Conservation (phyloP, 305 asterid species). For the Coffea humblotiana region DNA sequence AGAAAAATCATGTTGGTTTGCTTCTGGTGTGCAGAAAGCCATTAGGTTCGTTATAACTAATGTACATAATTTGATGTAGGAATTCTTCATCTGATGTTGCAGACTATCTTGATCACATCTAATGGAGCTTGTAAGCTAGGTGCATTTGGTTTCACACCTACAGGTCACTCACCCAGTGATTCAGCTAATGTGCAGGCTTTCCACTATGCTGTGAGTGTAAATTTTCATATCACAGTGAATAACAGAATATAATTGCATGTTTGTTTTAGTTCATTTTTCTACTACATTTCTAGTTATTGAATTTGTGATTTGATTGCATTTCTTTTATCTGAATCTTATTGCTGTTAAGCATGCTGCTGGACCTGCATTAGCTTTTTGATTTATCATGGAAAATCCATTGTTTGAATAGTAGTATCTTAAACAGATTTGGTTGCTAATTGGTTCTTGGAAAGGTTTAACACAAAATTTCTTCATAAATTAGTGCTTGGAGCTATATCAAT, state of each 20-base stretch:
- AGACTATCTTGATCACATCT: conserved; percentile 86
- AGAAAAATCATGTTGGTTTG: not conserved
- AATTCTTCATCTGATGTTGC: conserved; percentile 31
- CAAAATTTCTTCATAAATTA: too few relatives aligned
- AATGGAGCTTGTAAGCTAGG: conserved; percentile 99
- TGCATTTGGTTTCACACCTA: conserved; percentile 86
- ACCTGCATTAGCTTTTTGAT: not conserved
- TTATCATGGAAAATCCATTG: not conserved
- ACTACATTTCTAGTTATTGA: not conserved
- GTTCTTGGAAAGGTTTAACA: too few relatives aligned
- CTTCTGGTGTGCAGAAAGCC: not conserved
- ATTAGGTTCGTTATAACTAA: conserved; percentile 7
- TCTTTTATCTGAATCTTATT: too few relatives aligned
- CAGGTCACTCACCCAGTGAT: conserved; percentile 66
- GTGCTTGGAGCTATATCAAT: too few relatives aligned
- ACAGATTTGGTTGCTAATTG: too few relatives aligned
- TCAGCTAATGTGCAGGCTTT: conserved; percentile 63
- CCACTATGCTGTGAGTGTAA: conserved; percentile 92
- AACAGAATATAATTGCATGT: too few relatives aligned
- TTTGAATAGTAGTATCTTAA: too few relatives aligned
- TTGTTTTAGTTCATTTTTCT: not conserved
- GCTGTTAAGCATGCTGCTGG: not conserved
- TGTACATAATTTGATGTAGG: conserved; percentile 15
- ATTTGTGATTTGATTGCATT: not conserved
- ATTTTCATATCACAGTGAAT: conserved; percentile 19